These are phyloP conservation scores for Phytopythium montanum DNA, from an alignment of 352 stramenopile species.

Conservation along the genomic window DNA sequence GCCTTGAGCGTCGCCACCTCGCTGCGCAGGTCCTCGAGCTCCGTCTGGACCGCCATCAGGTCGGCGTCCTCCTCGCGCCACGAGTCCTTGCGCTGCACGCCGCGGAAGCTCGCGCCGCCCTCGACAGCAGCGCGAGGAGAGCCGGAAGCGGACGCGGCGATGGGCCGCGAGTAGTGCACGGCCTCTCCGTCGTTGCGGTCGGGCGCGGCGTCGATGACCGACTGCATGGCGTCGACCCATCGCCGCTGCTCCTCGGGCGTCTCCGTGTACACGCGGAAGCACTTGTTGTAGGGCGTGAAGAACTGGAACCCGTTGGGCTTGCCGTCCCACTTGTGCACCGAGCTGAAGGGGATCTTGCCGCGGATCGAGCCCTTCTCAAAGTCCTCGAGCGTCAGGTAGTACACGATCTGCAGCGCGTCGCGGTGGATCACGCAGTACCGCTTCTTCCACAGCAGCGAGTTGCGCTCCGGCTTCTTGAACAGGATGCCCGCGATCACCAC, in stretches of 20 bases:
- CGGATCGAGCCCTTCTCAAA: slow-evolving; percentile 72
- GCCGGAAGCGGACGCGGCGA: slow-evolving; percentile 59
- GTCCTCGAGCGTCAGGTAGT: slow-evolving; percentile 71
- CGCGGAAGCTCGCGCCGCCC: slow-evolving; percentile 28
- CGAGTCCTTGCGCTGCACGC: slow-evolving; percentile 58
- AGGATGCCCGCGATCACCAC: slow-evolving; percentile 64
- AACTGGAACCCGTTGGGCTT: slow-evolving; percentile 88
- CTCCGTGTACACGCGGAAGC: slow-evolving; percentile 84
- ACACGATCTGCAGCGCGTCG: slow-evolving; percentile 70
- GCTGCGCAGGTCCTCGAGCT: slow-evolving; percentile 73
- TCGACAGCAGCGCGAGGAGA: slow-evolving; percentile 30
- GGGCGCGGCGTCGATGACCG: slow-evolving; percentile 55
- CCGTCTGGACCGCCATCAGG: slow-evolving; percentile 50
- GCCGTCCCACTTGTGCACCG: slow-evolving; percentile 80
- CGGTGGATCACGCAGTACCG: slow-evolving; percentile 82
- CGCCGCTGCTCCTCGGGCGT: slow-evolving; percentile 58
- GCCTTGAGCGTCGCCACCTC: slow-evolving; percentile 69
- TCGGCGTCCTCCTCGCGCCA: slow-evolving; percentile 79
- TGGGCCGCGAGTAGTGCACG: slow-evolving; percentile 62
- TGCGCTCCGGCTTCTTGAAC: slow-evolving; percentile 83
- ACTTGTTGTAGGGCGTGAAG: slow-evolving; percentile 81
- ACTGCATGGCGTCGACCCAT: slow-evolving; percentile 73
- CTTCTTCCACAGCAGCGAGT: slow-evolving; percentile 86
- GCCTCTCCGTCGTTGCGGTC: slow-evolving; percentile 62
- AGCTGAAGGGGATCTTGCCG: slow-evolving; percentile 79